A percentile compares a stretch with the other conserved stretches of the same genome.
These are phyloP conservation scores for Cladosporium colombiae DNA, from an alignment of 2,329 filamentous ascomycete species.

Conservation along the genomic window DNA sequence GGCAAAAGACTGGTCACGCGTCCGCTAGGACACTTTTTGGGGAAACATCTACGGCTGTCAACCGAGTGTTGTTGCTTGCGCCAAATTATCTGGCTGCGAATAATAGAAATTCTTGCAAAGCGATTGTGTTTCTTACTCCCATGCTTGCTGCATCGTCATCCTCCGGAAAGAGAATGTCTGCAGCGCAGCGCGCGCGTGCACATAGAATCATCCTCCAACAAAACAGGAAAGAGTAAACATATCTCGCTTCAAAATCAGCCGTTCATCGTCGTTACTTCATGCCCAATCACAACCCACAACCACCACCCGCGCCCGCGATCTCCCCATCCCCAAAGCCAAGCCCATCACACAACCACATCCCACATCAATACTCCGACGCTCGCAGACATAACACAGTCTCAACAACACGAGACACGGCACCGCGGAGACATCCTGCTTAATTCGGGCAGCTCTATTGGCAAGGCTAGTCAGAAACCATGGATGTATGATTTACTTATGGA, in stretches of 20 bases:
- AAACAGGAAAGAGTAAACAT: background rate
- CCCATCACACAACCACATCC: constrained; percentile 2
- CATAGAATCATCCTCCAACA: background rate
- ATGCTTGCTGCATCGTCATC: background rate
- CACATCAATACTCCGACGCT: constrained; percentile 3
- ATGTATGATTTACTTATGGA: background rate
- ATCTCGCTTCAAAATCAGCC: background rate
- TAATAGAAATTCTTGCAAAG: background rate
- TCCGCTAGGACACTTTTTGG: constrained; percentile 6
- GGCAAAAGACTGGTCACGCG: background rate
- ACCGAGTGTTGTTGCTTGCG: background rate
- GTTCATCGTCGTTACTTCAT: constrained; percentile 3
- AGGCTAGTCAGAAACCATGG: background rate
- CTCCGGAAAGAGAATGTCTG: background rate
- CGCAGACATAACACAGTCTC: background rate
- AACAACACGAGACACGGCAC: background rate
- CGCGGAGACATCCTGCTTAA: constrained; percentile 19
- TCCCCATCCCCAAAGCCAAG: background rate
- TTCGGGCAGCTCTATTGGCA: constrained; percentile 32
- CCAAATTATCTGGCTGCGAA: background rate
- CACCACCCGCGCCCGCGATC: background rate
- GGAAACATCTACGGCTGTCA: background rate
- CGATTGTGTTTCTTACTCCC: background rate
- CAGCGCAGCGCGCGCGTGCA: background rate
- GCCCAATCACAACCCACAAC: background rate